Conservation (phyloP, 2,329 filamentous ascomycete genomes). For the Acarospora socialis region DNA sequence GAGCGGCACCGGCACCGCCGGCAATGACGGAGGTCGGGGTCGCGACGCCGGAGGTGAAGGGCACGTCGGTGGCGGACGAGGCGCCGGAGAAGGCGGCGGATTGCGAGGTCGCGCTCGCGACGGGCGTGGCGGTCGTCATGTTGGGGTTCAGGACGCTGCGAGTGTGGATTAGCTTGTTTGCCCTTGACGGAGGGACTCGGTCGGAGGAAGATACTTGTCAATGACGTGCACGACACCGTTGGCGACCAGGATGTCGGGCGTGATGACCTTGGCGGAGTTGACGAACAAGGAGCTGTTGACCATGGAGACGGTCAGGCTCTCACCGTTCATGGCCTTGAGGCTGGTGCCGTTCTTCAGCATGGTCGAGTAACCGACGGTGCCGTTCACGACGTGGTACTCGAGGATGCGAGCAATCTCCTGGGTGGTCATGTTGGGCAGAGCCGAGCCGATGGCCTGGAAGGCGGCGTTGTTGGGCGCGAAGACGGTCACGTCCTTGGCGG, state of each 20-base stretch:
- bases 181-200: background rate
- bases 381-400: slow-evolving; percentile 14
- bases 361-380: slow-evolving; percentile 11
- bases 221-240: slow-evolving; percentile 26
- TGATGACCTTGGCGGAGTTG: slow-evolving; percentile 26
- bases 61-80: slow-evolving; percentile 31
- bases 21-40: slow-evolving; percentile 28
- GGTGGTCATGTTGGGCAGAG: slow-evolving; percentile 19
- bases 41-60: slow-evolving; percentile 42
- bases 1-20: background rate
- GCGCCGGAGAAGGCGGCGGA: slow-evolving; percentile 41
- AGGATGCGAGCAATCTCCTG: slow-evolving; percentile 4
- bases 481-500: slow-evolving; percentile 18
- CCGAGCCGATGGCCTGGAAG: slow-evolving; percentile 22
- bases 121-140: slow-evolving; percentile 31
- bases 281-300: slow-evolving; percentile 27
- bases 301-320: slow-evolving; percentile 23
- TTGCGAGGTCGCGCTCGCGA: slow-evolving; percentile 31
- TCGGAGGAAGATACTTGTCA: slow-evolving; percentile 16
- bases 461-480: slow-evolving; percentile 20
- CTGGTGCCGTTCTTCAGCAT: slow-evolving; percentile 16
- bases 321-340: slow-evolving; percentile 17
- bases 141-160: slow-evolving; percentile 42
- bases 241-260: slow-evolving; percentile 21
- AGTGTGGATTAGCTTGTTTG: background rate